Base-by-base conservation (phyloP, 139 green algal genomes). In the Tetratostichococcus sp. region DNA sequence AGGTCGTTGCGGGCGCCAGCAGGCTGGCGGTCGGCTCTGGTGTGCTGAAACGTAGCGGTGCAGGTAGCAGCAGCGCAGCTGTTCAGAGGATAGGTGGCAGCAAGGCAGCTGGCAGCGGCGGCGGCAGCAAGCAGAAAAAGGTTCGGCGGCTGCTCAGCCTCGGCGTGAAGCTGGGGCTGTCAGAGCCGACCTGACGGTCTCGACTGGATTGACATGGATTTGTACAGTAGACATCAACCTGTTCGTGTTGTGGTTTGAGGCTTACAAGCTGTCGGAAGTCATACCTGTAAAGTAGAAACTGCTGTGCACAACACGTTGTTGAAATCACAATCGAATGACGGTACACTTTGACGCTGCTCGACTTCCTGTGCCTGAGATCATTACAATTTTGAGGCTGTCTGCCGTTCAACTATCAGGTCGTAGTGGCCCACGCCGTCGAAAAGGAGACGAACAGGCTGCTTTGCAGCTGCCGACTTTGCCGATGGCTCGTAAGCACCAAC, bases 401-500 rank as follows among this genome's bases (percentile, higher is more conserved):
- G 23, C 8, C 23, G 50, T 26, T 62, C 11, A 8, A 17, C 22
- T 16, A 78, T 23, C 65, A 78, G 65, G 17, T 78, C 73, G 8
- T 78, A 78, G 31, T 78, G 73, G 30, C 73, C 73, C 1, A 30
- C 65, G 26, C 73, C 65, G 25, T 78, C 57, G 33, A 73, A 78
- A 6, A 78, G 50, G 21, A 78, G 25, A 1, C 35, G 35, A 33
- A 78, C 21, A 28, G 39, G 73, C 35, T 66, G 28, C 65, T 31
- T 33, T 42, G 23, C 11, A 30, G 17, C 62, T 72, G 4, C 0
- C 30, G 26, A 8, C 11, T 21, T 62, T 6, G 8, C 50, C 2
- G 11, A 8, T 23, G 50, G 50, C 50, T 62, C 50, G 26, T 62
- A 62, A 11, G 39, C 19, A 4, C 17, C 50, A 26, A 62, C 17